Base-by-base conservation (phyloP, 306 rosid species). In the Dryas alaskensis region DNA sequence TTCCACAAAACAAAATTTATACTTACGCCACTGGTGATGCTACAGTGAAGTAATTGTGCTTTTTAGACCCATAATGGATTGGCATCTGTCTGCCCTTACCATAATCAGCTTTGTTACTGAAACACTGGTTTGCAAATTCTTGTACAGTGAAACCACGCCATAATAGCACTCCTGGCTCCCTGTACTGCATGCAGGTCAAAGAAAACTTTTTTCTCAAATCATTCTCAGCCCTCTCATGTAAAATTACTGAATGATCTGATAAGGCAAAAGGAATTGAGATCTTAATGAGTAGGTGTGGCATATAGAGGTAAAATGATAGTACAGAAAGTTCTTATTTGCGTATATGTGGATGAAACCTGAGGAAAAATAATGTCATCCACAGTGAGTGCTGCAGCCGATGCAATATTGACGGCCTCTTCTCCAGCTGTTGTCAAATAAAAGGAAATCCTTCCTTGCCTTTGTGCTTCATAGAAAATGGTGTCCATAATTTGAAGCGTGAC, bases 31-130 rank as follows among this genome's bases (percentile, higher is more conserved):
- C 80, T 14, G 98, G 82, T 62, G 98, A 89, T 67, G 98, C 79
- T 58, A 93, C 84, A 48, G 93, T 93, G 40, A 93, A n/a, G 80
- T 93, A 93, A 66, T 91, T 91, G 86, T 70, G 97, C 85, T 84
- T 89, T 40, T 91, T 84, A 60, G 98, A 91, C 19, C 97, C 97
- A 55, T 93, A 93, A 84, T 93, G 98, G 6, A 77, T 79, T 0
- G 98, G 98, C 98, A 91, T 93, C 82, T 91, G 98, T 84, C 98
- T 78, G 69, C 97, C 97, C 81, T 93, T 91, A 65, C 98, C 92
- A 62, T 86, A 79, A 81, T 93, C 98, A 81, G 82, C 81, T 80
- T 82, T 89, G 82, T 89, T 91, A 44, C 89, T 72, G 57, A 91
- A 89, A 68, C 89, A 89, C 82, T 93, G 98, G 79, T 88, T 86